phyloP scores from a whole-genome alignment of 2,329 filamentous ascomycete genomes.

The Chrysoporthe austroafricana region DNA sequence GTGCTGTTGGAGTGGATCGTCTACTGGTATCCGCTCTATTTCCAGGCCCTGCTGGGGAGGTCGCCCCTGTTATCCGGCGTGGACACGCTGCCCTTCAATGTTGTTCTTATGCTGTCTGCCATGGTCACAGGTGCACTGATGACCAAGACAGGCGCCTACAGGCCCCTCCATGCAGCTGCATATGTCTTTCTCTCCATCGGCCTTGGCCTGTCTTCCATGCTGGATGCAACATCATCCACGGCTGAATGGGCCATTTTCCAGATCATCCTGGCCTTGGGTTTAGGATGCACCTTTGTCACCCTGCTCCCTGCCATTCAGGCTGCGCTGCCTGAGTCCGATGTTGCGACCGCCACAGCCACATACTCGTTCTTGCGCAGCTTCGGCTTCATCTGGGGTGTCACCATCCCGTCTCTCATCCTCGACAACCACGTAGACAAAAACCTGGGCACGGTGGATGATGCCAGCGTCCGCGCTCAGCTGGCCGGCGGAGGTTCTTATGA shows the following conservation, averaged over 20 bases:
- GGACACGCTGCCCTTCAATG: neutral
- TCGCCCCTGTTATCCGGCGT: slow-evolving; percentile 2
- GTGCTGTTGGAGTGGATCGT: neutral
- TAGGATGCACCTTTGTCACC: slow-evolving; percentile 41
- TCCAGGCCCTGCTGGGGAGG: slow-evolving; percentile 4
- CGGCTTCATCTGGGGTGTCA: slow-evolving; percentile 49
- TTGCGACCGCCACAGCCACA: slow-evolving; percentile 42
- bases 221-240: slow-evolving; percentile 40
- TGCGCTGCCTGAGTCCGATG: slow-evolving; percentile 39
- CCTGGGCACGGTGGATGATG: slow-evolving; percentile 27
- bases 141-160: neutral
- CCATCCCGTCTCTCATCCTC: slow-evolving; percentile 48
- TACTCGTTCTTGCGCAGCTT: slow-evolving; percentile 50
- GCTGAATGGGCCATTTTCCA: slow-evolving; percentile 47
- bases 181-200: neutral
- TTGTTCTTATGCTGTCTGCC: neutral
- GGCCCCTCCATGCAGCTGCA: neutral
- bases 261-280: slow-evolving; percentile 43
- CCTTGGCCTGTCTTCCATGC: slow-evolving; percentile 36
- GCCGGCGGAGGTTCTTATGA: slow-evolving; percentile 33
- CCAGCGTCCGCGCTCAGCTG: slow-evolving; percentile 19
- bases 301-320: slow-evolving; percentile 49
- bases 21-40: slow-evolving; percentile 17
- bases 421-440: slow-evolving; percentile 3
- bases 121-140: neutral